Evolutionary conservation across 2,329 filamentous ascomycete genomes (phyloP).

Genomic region (Aspergillus fumigatus): DNA sequence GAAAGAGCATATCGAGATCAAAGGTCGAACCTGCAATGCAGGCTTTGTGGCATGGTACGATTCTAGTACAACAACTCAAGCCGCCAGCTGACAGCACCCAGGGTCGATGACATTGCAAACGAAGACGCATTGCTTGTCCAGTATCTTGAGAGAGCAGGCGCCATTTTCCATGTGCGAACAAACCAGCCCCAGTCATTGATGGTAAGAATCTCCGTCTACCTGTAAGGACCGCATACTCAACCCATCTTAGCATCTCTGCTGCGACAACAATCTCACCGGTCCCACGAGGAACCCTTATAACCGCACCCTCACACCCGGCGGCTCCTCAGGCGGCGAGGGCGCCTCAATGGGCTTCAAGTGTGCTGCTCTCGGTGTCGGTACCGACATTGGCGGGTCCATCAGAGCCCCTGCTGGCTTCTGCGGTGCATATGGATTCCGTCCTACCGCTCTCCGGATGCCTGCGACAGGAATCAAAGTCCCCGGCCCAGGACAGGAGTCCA

Average conservation of each 20-base stretch:
- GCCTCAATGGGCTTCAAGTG: slow-evolving; percentile 40
- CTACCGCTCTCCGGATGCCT: slow-evolving; percentile 35
- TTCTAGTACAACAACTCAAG: not conserved
- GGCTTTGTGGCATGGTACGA: slow-evolving; percentile 34
- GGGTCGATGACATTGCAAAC: slow-evolving; percentile 32
- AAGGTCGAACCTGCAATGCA: slow-evolving; percentile 39
- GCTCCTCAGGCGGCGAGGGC: slow-evolving; percentile 44
- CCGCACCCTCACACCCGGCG: slow-evolving; percentile 37
- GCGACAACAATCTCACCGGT: slow-evolving; percentile 40
- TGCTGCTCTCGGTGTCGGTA: slow-evolving; percentile 42
- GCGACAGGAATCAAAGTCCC: slow-evolving; percentile 25
- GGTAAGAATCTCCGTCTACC: slow-evolving; percentile 16
- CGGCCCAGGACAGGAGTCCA: slow-evolving; percentile 33
- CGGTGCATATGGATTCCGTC: slow-evolving; percentile 42
- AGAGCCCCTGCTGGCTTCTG: slow-evolving; percentile 43
- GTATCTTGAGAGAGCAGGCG: slow-evolving; percentile 34
- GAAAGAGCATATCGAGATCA: slow-evolving; percentile 60
- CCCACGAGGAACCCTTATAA: slow-evolving; percentile 40
- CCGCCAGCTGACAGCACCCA: slow-evolving; percentile 7
- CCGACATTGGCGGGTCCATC: slow-evolving; percentile 47
- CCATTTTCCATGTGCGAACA: slow-evolving; percentile 42
- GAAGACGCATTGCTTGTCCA: slow-evolving; percentile 33
- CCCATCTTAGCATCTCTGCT: slow-evolving; percentile 28
- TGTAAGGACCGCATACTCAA: not conserved
- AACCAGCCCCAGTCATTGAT: slow-evolving; percentile 41